Conservation (phyloP, 106 monocot genomes). For the Apostasia shenzhenica region DNA sequence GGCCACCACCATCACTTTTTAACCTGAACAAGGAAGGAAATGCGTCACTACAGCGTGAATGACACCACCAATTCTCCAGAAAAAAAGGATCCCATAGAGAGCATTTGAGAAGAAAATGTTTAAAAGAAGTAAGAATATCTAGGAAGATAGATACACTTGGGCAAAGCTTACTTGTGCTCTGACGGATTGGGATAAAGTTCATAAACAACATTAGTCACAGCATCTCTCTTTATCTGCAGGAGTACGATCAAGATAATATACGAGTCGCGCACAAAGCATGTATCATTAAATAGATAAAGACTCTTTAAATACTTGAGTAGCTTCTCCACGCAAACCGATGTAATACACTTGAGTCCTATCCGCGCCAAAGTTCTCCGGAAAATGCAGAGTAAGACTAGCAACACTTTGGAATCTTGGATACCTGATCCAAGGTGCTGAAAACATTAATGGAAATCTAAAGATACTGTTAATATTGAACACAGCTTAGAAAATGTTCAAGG, state of each 20-base stretch:
- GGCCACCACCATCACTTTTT: slow-evolving; percentile 26
- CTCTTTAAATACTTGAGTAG: slow-evolving; percentile 67
- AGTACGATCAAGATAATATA: neutral
- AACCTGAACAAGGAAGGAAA: slow-evolving; percentile 22
- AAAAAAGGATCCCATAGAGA: neutral
- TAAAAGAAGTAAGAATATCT: neutral
- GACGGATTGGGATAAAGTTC: slow-evolving; percentile 96
- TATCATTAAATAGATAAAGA: neutral
- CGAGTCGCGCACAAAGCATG: neutral
- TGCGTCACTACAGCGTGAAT: neutral
- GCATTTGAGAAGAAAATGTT: neutral
- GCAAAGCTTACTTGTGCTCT: slow-evolving; percentile 82
- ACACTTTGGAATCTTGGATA: slow-evolving; percentile 93
- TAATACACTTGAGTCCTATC: slow-evolving; percentile 81
- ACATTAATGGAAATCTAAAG: neutral
- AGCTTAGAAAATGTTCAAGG: too few species aligned
- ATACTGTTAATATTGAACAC: too few species aligned
- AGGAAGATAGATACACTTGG: neutral
- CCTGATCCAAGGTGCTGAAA: slow-evolving; percentile 25
- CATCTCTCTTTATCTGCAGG: slow-evolving; percentile 87
- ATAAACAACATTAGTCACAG: slow-evolving; percentile 93
- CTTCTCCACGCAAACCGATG: slow-evolving; percentile 93
- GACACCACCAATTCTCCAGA: neutral
- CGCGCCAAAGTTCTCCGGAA: slow-evolving; percentile 92
- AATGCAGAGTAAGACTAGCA: slow-evolving; percentile 78